Percentiles rank a stretch among this genome's conserved stretches.
Evolutionary conservation across 345 rosid genomes (phyloP).

Genomic region (Aethionema arabicum): DNA sequence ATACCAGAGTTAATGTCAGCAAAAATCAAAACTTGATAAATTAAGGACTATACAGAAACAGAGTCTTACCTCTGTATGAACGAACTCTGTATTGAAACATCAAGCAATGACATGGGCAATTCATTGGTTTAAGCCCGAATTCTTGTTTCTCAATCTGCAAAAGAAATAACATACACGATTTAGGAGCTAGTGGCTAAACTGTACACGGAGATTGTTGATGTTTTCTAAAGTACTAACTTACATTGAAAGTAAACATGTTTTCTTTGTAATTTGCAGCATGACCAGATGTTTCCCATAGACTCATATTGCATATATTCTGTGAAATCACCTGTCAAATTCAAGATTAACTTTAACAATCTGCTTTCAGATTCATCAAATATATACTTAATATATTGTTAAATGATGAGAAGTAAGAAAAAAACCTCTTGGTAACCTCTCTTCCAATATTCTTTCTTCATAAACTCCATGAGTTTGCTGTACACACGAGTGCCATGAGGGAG

Average conservation of each 20-base stretch:
- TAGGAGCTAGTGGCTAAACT: constrained; percentile 46
- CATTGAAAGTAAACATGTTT: constrained; percentile 83
- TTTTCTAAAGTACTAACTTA: constrained; percentile 71
- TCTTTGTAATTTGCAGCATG: constrained; percentile 91
- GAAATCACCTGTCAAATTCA: constrained; percentile 60
- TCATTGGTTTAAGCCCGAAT: constrained; percentile 7
- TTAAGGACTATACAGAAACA: neutral
- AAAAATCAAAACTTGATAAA: neutral
- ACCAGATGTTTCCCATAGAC: constrained; percentile 89
- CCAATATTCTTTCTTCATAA: constrained; percentile 61
- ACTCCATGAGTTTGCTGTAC: constrained; percentile 67
- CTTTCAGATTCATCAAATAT: neutral
- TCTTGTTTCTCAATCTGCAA: constrained; percentile 43
- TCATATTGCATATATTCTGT: constrained; percentile 81
- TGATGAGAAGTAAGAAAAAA: constrained; percentile 11
- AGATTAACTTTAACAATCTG: constrained; percentile 14
- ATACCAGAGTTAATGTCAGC: constrained; percentile 1
- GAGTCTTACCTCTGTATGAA: neutral
- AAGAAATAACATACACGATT: too few species aligned
- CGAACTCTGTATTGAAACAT: neutral
- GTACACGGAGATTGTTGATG: constrained; percentile 13
- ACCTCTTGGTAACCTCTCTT: constrained; percentile 81
- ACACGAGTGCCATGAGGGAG: constrained; percentile 70
- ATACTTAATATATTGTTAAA: neutral
- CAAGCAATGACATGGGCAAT: too few species aligned